A percentile compares a stretch with the other conserved stretches of the same genome.
These are phyloP conservation scores for Escallonia herrerae DNA, from an alignment of 129 eudicot species.

Conservation along the genomic window DNA sequence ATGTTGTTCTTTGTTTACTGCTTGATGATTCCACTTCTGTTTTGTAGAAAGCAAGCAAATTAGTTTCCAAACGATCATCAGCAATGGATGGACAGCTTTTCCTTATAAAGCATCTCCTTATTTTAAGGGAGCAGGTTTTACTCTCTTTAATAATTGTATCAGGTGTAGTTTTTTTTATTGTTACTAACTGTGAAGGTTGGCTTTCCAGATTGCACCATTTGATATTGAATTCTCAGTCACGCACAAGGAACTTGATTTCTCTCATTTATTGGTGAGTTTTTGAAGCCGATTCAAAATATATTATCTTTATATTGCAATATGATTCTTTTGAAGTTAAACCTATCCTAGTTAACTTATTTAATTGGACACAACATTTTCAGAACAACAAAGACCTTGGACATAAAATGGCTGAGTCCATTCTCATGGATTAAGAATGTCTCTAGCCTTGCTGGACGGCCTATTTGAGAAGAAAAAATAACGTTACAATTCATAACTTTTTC, in stretches of 20 bases:
- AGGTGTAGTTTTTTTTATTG: not conserved
- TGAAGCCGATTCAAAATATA: not conserved
- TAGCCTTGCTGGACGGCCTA: too few relatives aligned
- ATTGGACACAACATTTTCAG: too few relatives aligned
- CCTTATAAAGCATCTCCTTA: constrained; percentile 91
- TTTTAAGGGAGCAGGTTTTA: constrained; percentile 88
- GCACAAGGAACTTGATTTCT: constrained; percentile 97
- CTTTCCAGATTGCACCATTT: constrained; percentile 92
- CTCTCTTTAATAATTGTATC: constrained; percentile 3
- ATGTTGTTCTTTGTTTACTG: not conserved
- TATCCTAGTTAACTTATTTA: too few relatives aligned
- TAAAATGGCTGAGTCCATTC: too few relatives aligned
- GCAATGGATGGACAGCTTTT: constrained; percentile 92
- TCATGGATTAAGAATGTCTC: too few relatives aligned
- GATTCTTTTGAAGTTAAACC: too few relatives aligned
- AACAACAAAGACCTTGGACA: too few relatives aligned
- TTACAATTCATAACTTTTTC: too few relatives aligned
- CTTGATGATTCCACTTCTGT: constrained; percentile 9
- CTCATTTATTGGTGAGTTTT: constrained; percentile 85
- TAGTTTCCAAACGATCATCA: constrained; percentile 70
- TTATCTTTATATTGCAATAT: too few relatives aligned
- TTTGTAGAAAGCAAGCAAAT: constrained; percentile 91
- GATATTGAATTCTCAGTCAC: constrained; percentile 96
- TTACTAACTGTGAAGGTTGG: constrained; percentile 19
- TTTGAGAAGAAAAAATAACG: too few relatives aligned